Evolutionary conservation across 371 early-diverging fungal species (phyloP), one percentile per base, ranked within the genome.

Genomic region (Apophysomyces ossiformis): DNA sequence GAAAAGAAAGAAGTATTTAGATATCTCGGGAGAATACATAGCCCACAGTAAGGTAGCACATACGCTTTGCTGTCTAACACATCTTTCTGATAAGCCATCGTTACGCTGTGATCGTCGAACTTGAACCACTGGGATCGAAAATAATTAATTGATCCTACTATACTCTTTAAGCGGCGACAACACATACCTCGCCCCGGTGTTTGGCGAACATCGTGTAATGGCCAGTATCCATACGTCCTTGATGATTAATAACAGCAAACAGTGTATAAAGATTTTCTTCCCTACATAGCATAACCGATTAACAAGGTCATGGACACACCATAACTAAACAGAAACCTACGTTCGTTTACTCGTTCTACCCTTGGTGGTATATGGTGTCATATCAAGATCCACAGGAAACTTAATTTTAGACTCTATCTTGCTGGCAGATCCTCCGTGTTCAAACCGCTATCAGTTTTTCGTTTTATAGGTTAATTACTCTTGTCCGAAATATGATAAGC

Each of bases 181-280:
- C 47, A 26, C 63, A 35, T 83, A 92, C 94, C 79, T 93, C 85
- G 41, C 87, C 91, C 21, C 95, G 87, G 62, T 87, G 86, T 60
- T 87, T 86, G 4, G 91, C 92, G 69, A 83, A 95, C 60, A 92
- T 89, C 4, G 93, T 94, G 73, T 98, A 98, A 74, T 98, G 98
- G 4, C 98, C 98, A 0, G 95, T 94, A 61, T 97, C 95, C 67
- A 96, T 77, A 61, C 87, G 88, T 13, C 98, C 98, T 61, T 89
- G 86, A 62, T 98, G 98, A 58, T 92, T 93, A 32, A 96, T 90
- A 4, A 97, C 95, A 1, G 96, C 93, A 79, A 96, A 96, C 39
- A 98, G 75, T 1, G 85, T 79, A 71, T 98, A 98, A 41, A 87
- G 74, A 75, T 91, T 91, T 6, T 90, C 70, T 21, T 65, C 69